Percentiles rank a stretch among this genome's conserved stretches.
phyloP scores from a whole-genome alignment of 2,329 filamentous ascomycete species.

The Penicillium sp. region DNA sequence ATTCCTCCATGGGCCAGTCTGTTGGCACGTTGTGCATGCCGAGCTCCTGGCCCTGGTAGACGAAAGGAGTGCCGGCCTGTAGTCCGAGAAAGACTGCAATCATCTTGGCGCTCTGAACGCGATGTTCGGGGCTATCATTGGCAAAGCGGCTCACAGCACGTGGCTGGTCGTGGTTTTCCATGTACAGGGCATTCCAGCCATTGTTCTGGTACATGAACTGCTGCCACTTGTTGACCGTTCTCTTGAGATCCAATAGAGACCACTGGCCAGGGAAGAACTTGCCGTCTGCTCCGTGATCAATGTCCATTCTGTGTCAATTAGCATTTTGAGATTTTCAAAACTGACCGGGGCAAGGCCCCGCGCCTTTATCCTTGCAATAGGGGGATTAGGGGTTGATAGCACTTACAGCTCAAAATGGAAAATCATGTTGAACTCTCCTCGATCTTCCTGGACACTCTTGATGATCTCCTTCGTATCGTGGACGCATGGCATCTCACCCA shows the following conservation, averaged over 20 bases:
- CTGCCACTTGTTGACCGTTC: constrained; percentile 11
- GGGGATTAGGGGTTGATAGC: constrained; percentile 24
- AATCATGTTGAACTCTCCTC: constrained; percentile 69
- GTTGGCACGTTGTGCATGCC: constrained; percentile 11
- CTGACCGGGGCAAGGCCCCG: constrained; percentile 27
- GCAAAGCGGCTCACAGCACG: constrained; percentile 56
- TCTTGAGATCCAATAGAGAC: not conserved
- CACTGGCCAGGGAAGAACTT: constrained; percentile 3
- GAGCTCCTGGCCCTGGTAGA: constrained; percentile 21
- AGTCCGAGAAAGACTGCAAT: constrained; percentile 55
- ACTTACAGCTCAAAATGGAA: constrained; percentile 54
- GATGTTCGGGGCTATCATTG: constrained; percentile 48
- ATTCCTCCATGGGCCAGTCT: constrained; percentile 4
- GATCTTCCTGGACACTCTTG: constrained; percentile 63
- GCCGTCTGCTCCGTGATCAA: constrained; percentile 53
- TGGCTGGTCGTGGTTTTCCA: constrained; percentile 62
- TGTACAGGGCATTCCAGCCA: constrained; percentile 58
- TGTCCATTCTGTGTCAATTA: constrained; percentile 53
- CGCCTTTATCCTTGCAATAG: constrained; percentile 40
- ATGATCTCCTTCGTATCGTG: constrained; percentile 64
- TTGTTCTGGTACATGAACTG: constrained; percentile 12
- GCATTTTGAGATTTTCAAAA: constrained; percentile 49
- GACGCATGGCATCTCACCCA: constrained; percentile 54
- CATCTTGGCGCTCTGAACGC: constrained; percentile 50
- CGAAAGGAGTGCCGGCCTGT: constrained; percentile 40